Base-by-base conservation (phyloP, 2,329 filamentous ascomycete genomes). In the Xylaria sp. region DNA sequence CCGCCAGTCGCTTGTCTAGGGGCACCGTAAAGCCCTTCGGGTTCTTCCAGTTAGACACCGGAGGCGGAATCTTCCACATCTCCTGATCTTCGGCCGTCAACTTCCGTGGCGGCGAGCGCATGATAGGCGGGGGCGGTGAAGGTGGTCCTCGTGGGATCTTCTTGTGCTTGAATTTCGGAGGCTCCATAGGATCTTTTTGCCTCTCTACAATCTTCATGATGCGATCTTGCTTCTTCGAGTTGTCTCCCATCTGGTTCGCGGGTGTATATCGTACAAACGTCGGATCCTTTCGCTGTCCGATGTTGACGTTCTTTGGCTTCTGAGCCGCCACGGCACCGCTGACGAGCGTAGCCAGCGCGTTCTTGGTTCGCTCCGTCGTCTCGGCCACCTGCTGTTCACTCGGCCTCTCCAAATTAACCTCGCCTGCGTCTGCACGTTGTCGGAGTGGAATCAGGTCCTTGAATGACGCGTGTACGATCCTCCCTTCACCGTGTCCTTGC, bases 41-140 rank as follows among this genome's bases (percentile, higher is more conserved):
- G 72, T 99, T 99, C 83, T 99, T 99, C 94, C 94, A 99, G 73
- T 97, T 97, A 18, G 91, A 96, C 1, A 99, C 88, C 0, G 93
- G 90, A 2, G 93, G 92, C 0, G 80, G 82, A 39, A 85, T 97
- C 68, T 88, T 92, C 94, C 94, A 99, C 54, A 90, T 91, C 72
- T 97, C 94, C 72, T 97, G 93, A 65, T 99, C 94, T 71, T 96
- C 92, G 5, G 93, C 94, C 1, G 94, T 99, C 57, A 99, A 81
- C 69, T 97, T 99, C 58, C 94, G 82, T 0, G 94, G 92, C 13
- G 94, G 94, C 2, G 91, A 96, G 72, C 96, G 92, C 85, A 99
- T 91, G 44, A 99, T 86, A 1, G 94, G 94, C 16, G 94, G 91
- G 1, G 94, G 94, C 2, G 94, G 94, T 46, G 89, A 94, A 0